A percentile compares a stretch with the other conserved stretches of the same genome.
phyloP scores from a whole-genome alignment of 805 yeast species.

The Wickerhamiella lipophila region DNA sequence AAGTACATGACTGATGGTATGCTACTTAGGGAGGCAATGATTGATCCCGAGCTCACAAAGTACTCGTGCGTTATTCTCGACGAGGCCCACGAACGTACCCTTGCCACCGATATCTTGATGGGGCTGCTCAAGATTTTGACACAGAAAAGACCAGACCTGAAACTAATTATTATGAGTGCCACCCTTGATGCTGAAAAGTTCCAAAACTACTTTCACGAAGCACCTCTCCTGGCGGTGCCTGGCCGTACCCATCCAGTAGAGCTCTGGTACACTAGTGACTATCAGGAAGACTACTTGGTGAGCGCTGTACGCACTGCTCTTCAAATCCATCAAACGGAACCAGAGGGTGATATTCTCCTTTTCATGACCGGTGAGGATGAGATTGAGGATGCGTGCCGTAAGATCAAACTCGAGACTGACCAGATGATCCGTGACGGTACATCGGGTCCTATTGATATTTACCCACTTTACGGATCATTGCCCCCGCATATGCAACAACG shows the following conservation, averaged over 20 bases:
- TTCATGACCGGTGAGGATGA: slow-evolving; percentile 96
- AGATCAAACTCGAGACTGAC: slow-evolving; percentile 77
- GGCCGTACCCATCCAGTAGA: slow-evolving; percentile 98
- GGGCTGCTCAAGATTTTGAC: slow-evolving; percentile 80
- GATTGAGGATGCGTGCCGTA: slow-evolving; percentile 91
- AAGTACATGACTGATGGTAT: slow-evolving; percentile 99
- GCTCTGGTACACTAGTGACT: slow-evolving; percentile 91
- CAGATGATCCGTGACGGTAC: slow-evolving; percentile 77
- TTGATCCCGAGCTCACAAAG: slow-evolving; percentile 65
- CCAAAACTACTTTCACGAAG: slow-evolving; percentile 76
- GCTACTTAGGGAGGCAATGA: slow-evolving; percentile 95
- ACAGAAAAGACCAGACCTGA: slow-evolving; percentile 69
- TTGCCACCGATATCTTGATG: slow-evolving; percentile 94
- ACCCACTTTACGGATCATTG: slow-evolving; percentile 89
- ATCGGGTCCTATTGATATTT: slow-evolving; percentile 79
- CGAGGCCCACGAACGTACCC: slow-evolving; percentile 96
- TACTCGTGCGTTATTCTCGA: slow-evolving; percentile 88
- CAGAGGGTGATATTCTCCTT: slow-evolving; percentile 75
- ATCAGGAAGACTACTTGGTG: slow-evolving; percentile 86
- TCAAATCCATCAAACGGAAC: slow-evolving; percentile 46
- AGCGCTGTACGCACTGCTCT: slow-evolving; percentile 85
- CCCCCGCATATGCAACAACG: slow-evolving; percentile 93
- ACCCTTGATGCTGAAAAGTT: slow-evolving; percentile 95
- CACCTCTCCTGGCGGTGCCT: slow-evolving; percentile 91
- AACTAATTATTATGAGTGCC: slow-evolving; percentile 92